Percentiles rank a stretch among this genome's conserved stretches.
Evolutionary conservation across 805 yeast species (phyloP).

Genomic region (Yamadazyma laniorum): DNA sequence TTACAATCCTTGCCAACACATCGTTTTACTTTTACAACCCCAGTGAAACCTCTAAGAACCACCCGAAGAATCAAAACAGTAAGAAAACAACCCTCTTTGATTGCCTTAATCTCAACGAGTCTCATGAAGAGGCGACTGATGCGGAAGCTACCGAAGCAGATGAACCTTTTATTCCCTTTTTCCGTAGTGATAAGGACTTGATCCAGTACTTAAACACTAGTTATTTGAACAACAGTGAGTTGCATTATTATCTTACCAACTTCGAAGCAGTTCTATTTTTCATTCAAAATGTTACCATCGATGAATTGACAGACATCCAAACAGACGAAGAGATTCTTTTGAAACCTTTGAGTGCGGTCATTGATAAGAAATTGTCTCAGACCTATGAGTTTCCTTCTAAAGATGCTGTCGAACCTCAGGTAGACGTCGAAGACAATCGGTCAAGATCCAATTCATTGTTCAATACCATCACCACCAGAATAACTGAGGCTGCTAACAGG

Average conservation of each 20-base stretch:
- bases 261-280: slow-evolving; percentile 41
- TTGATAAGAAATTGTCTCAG: slow-evolving; percentile 28
- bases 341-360: slow-evolving; percentile 26
- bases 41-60: slow-evolving; percentile 9
- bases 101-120: slow-evolving; percentile 25
- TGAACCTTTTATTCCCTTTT: slow-evolving; percentile 16
- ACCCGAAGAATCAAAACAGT: slow-evolving; percentile 6
- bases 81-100: slow-evolving; percentile 25
- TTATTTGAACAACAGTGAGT: slow-evolving; percentile 38
- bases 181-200: slow-evolving; percentile 29
- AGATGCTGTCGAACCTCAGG: background rate
- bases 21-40: slow-evolving; percentile 22
- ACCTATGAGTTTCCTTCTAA: slow-evolving; percentile 26
- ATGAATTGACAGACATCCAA: slow-evolving; percentile 21
- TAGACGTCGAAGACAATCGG: slow-evolving; percentile 14
- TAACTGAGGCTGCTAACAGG: slow-evolving; percentile 32
- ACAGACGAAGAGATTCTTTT: slow-evolving; percentile 17
- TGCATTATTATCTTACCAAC: slow-evolving; percentile 39
- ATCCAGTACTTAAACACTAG: slow-evolving; percentile 24
- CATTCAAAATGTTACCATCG: slow-evolving; percentile 34
- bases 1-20: slow-evolving; percentile 9
- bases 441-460: slow-evolving; percentile 41
- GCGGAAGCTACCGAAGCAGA: slow-evolving; percentile 5
- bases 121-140: slow-evolving; percentile 1
- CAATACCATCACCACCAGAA: slow-evolving; percentile 31